phyloP scores from a whole-genome alignment of 2,329 filamentous ascomycete genomes.

The Penicillium sp. region DNA sequence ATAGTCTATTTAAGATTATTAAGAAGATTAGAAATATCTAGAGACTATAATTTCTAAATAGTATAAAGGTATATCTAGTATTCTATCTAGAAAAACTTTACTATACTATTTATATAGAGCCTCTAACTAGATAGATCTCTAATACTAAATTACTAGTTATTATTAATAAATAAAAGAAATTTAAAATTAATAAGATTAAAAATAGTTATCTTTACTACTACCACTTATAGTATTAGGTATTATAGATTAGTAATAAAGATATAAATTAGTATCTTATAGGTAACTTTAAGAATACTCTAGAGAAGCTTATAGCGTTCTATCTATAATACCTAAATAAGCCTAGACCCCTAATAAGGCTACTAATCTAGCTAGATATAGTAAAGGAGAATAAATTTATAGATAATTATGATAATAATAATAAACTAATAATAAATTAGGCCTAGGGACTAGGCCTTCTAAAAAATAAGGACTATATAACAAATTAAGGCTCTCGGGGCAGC shows the following conservation, averaged over 20 bases:
- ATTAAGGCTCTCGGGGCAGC: background rate
- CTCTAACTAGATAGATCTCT: background rate
- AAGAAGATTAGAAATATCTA: background rate
- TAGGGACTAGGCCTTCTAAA: background rate
- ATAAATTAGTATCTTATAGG: background rate
- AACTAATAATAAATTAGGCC: background rate
- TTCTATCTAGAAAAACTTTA: background rate
- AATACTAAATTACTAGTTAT: background rate
- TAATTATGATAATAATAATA: background rate
- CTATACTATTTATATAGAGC: background rate
- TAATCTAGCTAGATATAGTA: background rate
- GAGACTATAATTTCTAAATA: background rate
- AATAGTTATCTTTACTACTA: background rate
- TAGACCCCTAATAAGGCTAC: background rate
- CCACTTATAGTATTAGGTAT: background rate
- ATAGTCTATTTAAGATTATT: background rate
- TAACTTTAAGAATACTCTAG: background rate
- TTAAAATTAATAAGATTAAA: background rate
- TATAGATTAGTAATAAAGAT: background rate
- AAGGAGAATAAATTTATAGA: background rate
- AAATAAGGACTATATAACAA: background rate
- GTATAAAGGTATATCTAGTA: background rate
- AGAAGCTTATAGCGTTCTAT: background rate
- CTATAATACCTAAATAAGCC: background rate
- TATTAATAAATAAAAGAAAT: background rate